These are phyloP conservation scores for Thielaviopsis cerberus DNA, from an alignment of 2,329 filamentous ascomycete genomes.

Conservation along the genomic window DNA sequence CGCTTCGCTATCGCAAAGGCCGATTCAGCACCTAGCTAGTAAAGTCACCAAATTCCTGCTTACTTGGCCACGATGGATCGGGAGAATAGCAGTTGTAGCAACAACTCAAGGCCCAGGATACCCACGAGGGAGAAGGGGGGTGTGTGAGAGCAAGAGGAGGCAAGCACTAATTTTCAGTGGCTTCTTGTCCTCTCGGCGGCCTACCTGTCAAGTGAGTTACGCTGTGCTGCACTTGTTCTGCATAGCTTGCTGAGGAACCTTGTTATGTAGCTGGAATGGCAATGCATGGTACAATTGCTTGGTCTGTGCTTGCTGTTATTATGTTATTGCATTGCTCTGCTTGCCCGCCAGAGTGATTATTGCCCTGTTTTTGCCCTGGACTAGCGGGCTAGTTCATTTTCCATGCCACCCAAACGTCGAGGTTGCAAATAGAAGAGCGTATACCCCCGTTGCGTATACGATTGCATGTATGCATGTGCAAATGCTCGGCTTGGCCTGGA, in stretches of 20 bases:
- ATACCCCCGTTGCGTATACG: too few species aligned
- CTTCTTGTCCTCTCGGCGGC: too few species aligned
- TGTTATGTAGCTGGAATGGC: not conserved
- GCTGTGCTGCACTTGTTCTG: not conserved
- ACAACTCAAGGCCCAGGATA: not conserved
- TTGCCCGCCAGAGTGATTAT: not conserved
- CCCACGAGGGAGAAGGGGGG: not conserved
- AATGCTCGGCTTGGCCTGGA: not conserved
- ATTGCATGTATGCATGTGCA: too few species aligned
- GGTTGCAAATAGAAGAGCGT: too few species aligned
- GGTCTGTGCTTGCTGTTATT: not conserved
- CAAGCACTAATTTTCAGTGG: not conserved
- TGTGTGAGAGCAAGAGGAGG: too few species aligned
- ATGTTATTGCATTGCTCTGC: not conserved
- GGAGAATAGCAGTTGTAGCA: not conserved
- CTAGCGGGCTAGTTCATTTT: not conserved
- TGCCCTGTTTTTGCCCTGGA: not conserved
- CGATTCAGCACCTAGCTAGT: not conserved
- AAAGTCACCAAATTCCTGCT: not conserved
- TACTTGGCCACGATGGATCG: not conserved
- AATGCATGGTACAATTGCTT: not conserved
- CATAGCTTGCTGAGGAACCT: not conserved
- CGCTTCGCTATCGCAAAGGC: not conserved
- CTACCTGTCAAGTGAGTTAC: too few species aligned
- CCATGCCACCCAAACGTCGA: not conserved